Evolutionary conservation across 768 basidiomycete species (phyloP), one percentile per base, ranked within the genome.

Genomic region (Trametes coccinea): DNA sequence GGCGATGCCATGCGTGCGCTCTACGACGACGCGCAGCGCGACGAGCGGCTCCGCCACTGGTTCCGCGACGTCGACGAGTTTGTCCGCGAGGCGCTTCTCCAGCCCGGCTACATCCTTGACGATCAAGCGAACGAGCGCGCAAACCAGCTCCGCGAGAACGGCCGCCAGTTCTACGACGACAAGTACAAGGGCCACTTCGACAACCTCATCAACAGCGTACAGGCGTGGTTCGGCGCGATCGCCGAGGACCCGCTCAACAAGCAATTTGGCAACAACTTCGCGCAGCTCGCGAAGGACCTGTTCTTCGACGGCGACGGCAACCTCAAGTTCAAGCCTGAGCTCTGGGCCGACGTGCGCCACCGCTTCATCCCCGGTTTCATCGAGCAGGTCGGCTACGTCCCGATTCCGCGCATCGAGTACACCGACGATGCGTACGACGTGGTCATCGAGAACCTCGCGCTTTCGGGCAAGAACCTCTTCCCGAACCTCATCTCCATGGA

Each of bases 371-470:
- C 96, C 5, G 76, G 82, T 4, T 73, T 96, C 46, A 85, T 95
- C 68, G 81, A 89, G 44, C 80, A 89, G 77, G 86, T 94, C 67
- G 89, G 88, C n/a, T 89, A 92, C 67, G 72, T 95, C 54, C 94
- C 94, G 8, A 95, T 98, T 66, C 96, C 95, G 0, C 88, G 95
- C 46, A 86, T 95, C 72, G 95, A 97, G 75, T 98, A 96, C 77
- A 89, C 90, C 29, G 93, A 96, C 74, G 88, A 93, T 53, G 71
- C 80, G 7, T 75, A 95, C 64, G 95, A 97, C 68, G 82, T 97
- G 48, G 92, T 96, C 57, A 84, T 98, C 64, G 96, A 98, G 81
- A 98, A 96, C 73, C 82, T 98, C 40, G 90, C 91, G 2, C 81
- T 95, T 13, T 87, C 91, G 64, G 93, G 93, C 16, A 84, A 86